A percentile compares a stretch with the other conserved stretches of the same genome.
These are phyloP conservation scores for Filobasidium uniguttulatum DNA, from an alignment of 1,284 basidiomycete species.

Conservation along the genomic window DNA sequence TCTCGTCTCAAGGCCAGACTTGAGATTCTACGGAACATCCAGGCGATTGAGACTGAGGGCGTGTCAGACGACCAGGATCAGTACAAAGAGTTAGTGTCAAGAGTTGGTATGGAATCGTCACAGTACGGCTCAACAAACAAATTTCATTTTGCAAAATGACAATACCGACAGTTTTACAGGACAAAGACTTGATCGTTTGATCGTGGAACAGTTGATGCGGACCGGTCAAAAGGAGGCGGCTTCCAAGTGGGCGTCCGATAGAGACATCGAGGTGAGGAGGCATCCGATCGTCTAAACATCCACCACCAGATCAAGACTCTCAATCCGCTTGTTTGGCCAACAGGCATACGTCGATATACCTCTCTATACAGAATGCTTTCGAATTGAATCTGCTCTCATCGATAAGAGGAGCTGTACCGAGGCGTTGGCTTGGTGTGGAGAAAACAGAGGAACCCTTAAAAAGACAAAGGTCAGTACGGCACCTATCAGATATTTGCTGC, in stretches of 20 bases:
- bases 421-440: conserved; percentile 87
- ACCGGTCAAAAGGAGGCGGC: conserved; percentile 31
- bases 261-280: conserved; percentile 31
- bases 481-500: background rate
- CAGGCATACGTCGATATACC: conserved; percentile 80
- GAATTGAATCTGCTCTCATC: conserved; percentile 65
- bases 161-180: conserved; percentile 49
- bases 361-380: conserved; percentile 71
- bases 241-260: conserved; percentile 21
- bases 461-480: conserved; percentile 60
- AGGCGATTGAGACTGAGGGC: conserved; percentile 2
- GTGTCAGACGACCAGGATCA: conserved; percentile 6
- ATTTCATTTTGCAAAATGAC: background rate
- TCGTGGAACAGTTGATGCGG: conserved; percentile 81
- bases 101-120: background rate
- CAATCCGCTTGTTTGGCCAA: background rate
- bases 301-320: background rate
- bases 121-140: background rate
- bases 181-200: conserved; percentile 69
- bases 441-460: conserved; percentile 81
- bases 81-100: conserved; percentile 9
- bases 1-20: conserved; percentile 15
- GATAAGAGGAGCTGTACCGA: conserved; percentile 62
- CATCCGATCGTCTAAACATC: too few relatives aligned
- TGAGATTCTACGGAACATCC: conserved; percentile 16